phyloP scores from a whole-genome alignment of 805 yeast genomes.

The Candida jianshihensis region DNA sequence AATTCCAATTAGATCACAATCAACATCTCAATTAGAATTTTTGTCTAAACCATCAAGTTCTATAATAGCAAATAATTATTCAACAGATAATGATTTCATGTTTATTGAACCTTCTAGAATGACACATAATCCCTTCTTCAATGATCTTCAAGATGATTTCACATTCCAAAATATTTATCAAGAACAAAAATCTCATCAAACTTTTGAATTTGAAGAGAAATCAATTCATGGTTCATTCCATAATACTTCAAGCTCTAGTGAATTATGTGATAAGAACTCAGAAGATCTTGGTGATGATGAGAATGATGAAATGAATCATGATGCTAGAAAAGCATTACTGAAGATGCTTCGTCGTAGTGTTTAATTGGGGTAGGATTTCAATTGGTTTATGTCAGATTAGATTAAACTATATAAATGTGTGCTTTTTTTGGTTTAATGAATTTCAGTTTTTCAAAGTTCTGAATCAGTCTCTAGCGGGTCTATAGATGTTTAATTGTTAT shows the following conservation, averaged over 20 bases:
- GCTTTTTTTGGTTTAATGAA: neutral
- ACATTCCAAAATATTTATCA: neutral
- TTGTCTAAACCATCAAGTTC: slow-evolving; percentile 1
- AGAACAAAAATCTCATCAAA: too few relatives aligned
- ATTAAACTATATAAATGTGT: too few relatives aligned
- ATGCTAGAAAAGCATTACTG: slow-evolving; percentile 24
- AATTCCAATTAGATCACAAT: neutral
- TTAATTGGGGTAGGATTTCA: slow-evolving; percentile 6
- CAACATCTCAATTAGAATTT: neutral
- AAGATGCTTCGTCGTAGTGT: slow-evolving; percentile 22
- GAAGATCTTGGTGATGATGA: too few relatives aligned
- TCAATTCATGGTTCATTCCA: too few relatives aligned
- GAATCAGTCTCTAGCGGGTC: neutral
- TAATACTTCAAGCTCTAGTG: too few relatives aligned
- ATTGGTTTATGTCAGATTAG: too few relatives aligned
- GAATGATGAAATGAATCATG: slow-evolving; percentile 15
- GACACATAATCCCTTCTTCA: slow-evolving; percentile 14
- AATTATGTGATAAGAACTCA: neutral
- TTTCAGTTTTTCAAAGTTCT: neutral
- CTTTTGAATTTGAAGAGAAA: too few relatives aligned
- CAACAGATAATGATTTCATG: slow-evolving; percentile 4
- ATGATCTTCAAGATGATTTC: slow-evolving; percentile 7
- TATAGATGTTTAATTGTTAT: neutral
- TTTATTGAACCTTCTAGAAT: slow-evolving; percentile 19
- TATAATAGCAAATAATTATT: slow-evolving; percentile 6